phyloP scores from a whole-genome alignment of 2,329 filamentous ascomycete genomes.

The Aureobasidium sp. region DNA sequence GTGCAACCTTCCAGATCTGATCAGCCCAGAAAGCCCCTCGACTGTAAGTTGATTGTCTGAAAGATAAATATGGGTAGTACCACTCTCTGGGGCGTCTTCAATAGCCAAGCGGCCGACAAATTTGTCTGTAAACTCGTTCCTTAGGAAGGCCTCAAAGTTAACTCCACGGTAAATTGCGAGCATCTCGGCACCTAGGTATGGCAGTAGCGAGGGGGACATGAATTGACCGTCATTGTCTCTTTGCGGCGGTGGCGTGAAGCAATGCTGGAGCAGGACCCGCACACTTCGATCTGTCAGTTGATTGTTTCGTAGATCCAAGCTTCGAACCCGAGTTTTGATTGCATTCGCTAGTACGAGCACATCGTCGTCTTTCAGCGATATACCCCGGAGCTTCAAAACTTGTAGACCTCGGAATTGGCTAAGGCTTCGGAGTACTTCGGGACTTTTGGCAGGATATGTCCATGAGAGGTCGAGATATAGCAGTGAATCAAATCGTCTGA shows the following conservation, averaged over 20 bases:
- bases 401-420: slow-evolving; percentile 45
- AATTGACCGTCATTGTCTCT: slow-evolving; percentile 13
- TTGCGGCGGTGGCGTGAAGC: slow-evolving; percentile 31
- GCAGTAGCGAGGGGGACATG: slow-evolving; percentile 24
- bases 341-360: slow-evolving; percentile 46
- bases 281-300: slow-evolving; percentile 50
- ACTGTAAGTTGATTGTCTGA: slow-evolving; percentile 50
- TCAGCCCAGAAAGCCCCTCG: slow-evolving; percentile 48
- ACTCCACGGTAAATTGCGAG: slow-evolving; percentile 37
- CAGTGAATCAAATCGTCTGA: slow-evolving; percentile 48
- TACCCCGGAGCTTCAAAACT: slow-evolving; percentile 49
- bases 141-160: slow-evolving; percentile 47
- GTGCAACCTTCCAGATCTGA: slow-evolving; percentile 46
- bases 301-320: slow-evolving; percentile 53
- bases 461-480: slow-evolving; percentile 54
- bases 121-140: slow-evolving; percentile 41
- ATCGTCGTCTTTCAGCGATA: slow-evolving; percentile 49
- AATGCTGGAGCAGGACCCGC: slow-evolving; percentile 45
- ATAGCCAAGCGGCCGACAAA: slow-evolving; percentile 49
- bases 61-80: slow-evolving; percentile 55
- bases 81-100: slow-evolving; percentile 47
- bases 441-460: slow-evolving; percentile 27
- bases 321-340: slow-evolving; percentile 47
- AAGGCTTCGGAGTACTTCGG: slow-evolving; percentile 41
- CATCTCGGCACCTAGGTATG: slow-evolving; percentile 34